Base-by-base conservation (phyloP, 306 rosid genomes). In the Inga leiocalycina region DNA sequence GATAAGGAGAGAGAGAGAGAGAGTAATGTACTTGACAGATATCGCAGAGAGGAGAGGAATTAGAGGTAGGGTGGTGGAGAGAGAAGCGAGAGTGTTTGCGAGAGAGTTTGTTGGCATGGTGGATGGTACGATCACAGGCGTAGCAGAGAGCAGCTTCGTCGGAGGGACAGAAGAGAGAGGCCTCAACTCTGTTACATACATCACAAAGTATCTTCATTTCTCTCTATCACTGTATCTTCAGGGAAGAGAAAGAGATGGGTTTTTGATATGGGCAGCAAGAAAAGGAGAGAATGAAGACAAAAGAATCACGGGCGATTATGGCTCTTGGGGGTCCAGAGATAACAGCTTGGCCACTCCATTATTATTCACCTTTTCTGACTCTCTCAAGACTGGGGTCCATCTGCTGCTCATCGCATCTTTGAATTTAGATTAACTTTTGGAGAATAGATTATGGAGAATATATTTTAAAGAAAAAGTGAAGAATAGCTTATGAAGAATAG, bases 131-230 rank as follows among this genome's bases (percentile, higher is more conserved):
- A 68, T 96, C 98, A 43, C 97, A 96, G 64, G 20, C 84, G 37
- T 87, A 78, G 62, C 99, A 96, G 43, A 96, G 97, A 61, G 96
- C 94, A 0, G 99, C 99, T 87, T 96, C 98, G 88, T 96, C 99
- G 8, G 97, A 94, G 1, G 93, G 86, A 78, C 99, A 96, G 84
- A 92, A 96, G 3, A 92, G 65, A 12, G 89, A 75, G 34, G 99
- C 98, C 74, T 89, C 87, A 0, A 62, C 84, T 86, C 87, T 88
- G 51, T 89, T 87, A 79, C 99, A 96, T 4, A 89, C 90, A 82
- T 89, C 98, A 75, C 99, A 96, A 72, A 81, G 89, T 88, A 93
- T 93, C 98, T 93, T 96, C 98, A 96, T 95, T 57, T 76, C 51
- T 44, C 8, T 65, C 48, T 45, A 34, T 30, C 6, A 4, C 3